Evolutionary conservation across 306 rosid species (phyloP), one percentile per base, ranked within the genome.

Genomic region (Vigna hirtella): DNA sequence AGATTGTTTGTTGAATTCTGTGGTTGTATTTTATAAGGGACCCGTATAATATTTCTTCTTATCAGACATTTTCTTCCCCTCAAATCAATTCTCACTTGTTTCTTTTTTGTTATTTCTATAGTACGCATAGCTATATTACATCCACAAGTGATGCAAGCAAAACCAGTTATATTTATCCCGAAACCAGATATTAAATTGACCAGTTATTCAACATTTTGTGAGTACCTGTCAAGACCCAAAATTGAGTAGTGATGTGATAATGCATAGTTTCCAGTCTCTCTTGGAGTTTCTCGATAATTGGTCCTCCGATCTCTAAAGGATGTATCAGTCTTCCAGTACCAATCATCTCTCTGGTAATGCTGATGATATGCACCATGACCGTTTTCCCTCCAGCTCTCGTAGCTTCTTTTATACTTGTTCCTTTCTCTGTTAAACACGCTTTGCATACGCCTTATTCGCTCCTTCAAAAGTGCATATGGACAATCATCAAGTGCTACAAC

Each of bases 401-500:
- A 96, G 77, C 89, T 53, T 81, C 91, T 85, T 83, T 77, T 91
- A 88, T 81, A 80, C 75, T 91, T 96, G 81, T 83, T 90, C 84
- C 98, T 96, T 90, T 96, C 99, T 88, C 99, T 90, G 77, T 96
- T 93, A 77, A 96, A 96, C 79, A 96, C 98, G 42, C 85, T 96
- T 85, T 96, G 99, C 98, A 96, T 96, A 6, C 97, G 99, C 85
- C 99, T 90, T 83, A 96, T 91, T 26, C 99, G 91, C 70, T 96
- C 99, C 99, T 96, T 67, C 75, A 85, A 36, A 50, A 71, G 34
- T 74, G 26, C 38, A 83, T 56, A 79, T 26, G 66, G 20, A 83
- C 24, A 74, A 57, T 47, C 26, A 38, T 22, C 34, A 12, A 67
- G 70, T 66, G 52, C 17, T 18, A 56, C 24, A 48, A 66, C 62